These are phyloP conservation scores for Quercus wislizeni DNA, from an alignment of 306 rosid genomes.

Conservation along the genomic window DNA sequence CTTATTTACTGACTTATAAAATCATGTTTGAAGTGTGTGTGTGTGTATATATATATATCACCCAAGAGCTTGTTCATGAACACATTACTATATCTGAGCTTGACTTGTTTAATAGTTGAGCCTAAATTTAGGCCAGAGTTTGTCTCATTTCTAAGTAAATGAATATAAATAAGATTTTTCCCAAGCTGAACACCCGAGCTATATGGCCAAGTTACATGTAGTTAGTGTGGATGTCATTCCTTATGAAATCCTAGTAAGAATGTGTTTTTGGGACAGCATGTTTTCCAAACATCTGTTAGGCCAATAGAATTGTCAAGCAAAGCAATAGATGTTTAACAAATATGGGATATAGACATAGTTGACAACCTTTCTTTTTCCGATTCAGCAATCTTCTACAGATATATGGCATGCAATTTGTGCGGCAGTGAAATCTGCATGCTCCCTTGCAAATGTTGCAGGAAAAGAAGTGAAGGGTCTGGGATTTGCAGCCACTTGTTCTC, in stretches of 20 bases:
- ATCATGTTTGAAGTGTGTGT: too few relatives aligned
- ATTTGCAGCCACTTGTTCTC: constrained; percentile 96
- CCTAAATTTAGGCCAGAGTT: too few relatives aligned
- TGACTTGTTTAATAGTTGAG: too few relatives aligned
- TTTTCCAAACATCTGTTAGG: background rate
- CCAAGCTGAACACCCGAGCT: too few relatives aligned
- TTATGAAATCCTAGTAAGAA: background rate
- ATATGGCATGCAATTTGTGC: constrained; percentile 96
- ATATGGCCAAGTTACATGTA: too few relatives aligned
- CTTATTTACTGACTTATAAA: too few relatives aligned
- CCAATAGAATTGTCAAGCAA: background rate
- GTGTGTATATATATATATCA: fast-evolving
- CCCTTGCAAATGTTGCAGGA: constrained; percentile 59
- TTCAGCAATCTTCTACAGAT: constrained; percentile 98
- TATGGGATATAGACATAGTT: constrained; percentile 17
- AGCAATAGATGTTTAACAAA: constrained; percentile 1
- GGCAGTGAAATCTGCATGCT: constrained; percentile 81
- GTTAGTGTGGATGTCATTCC: background rate
- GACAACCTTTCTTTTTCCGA: constrained; percentile 25
- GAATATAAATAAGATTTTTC: too few relatives aligned
- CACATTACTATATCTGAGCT: too few relatives aligned
- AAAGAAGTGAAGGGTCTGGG: constrained; percentile 82
- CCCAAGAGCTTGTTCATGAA: too few relatives aligned
- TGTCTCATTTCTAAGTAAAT: too few relatives aligned
- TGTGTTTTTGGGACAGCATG: background rate